A percentile compares a stretch with the other conserved stretches of the same genome.
phyloP scores from a whole-genome alignment of 768 basidiomycete species.

The Panellus pusillus region DNA sequence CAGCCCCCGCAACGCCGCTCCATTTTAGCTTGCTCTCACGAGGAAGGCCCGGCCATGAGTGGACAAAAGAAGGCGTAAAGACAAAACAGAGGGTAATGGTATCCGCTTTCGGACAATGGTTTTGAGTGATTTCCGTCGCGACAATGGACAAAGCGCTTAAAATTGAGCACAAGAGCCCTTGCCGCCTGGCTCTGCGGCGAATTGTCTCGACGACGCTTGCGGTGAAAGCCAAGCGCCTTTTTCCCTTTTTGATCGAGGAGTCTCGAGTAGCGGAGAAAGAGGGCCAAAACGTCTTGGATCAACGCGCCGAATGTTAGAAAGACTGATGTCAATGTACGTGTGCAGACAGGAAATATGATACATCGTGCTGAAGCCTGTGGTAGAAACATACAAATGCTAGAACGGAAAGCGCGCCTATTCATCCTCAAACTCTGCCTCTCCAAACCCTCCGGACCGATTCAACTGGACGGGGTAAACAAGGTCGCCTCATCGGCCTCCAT shows the following conservation, averaged over 20 bases:
- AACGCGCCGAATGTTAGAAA: not conserved
- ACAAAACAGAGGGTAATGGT: slow-evolving; percentile 7
- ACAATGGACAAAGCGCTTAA: not conserved
- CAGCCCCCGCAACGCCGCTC: not conserved
- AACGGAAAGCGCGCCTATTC: not conserved
- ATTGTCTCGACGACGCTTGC: too few species aligned
- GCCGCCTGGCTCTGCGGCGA: too few species aligned
- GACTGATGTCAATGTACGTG: too few species aligned
- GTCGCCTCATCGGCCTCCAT: slow-evolving; percentile 20
- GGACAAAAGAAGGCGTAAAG: slow-evolving; percentile 3
- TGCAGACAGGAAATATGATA: not conserved
- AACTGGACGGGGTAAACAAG: slow-evolving; percentile 10
- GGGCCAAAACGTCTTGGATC: not conserved
- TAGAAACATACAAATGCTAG: not conserved
- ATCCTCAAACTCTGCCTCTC: slow-evolving; percentile 18
- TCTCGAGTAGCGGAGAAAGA: too few species aligned
- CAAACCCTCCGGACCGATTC: not conserved
- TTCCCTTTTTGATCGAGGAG: not conserved
- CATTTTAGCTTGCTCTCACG: slow-evolving; percentile 19
- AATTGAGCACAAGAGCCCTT: too few species aligned
- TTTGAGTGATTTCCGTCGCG: not conserved
- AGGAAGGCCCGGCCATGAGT: slow-evolving; percentile 13
- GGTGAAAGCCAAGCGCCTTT: not conserved
- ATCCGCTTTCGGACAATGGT: slow-evolving; percentile 4
- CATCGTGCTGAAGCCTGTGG: not conserved